These are phyloP conservation scores for Salinomyces thailandicus DNA, from an alignment of 2,329 filamentous ascomycete species.

Conservation along the genomic window DNA sequence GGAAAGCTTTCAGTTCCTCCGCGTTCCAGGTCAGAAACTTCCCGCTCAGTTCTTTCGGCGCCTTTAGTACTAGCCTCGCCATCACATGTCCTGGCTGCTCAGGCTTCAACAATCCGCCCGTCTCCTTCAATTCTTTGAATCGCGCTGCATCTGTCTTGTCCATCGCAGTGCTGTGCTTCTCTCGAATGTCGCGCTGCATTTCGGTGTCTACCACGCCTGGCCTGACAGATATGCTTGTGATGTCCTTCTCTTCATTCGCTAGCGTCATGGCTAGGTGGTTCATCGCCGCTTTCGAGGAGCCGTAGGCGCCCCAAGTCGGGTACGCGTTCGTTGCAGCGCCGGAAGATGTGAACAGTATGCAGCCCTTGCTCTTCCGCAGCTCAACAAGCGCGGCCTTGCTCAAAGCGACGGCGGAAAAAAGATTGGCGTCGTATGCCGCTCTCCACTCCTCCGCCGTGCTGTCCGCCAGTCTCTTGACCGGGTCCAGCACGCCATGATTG, in stretches of 20 bases:
- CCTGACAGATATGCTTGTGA: slow-evolving; percentile 61
- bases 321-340: slow-evolving; percentile 61
- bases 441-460: slow-evolving; percentile 65
- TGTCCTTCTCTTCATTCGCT: slow-evolving; percentile 62
- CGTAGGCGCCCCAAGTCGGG: slow-evolving; percentile 68
- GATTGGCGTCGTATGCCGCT: slow-evolving; percentile 66
- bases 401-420: slow-evolving; percentile 72
- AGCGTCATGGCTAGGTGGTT: slow-evolving; percentile 70
- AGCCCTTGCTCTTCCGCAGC: slow-evolving; percentile 57
- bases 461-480: slow-evolving; percentile 60
- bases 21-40: slow-evolving; percentile 55
- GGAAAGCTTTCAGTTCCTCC: slow-evolving; percentile 23
- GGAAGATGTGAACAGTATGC: slow-evolving; percentile 68
- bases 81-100: slow-evolving; percentile 82
- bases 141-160: slow-evolving; percentile 46
- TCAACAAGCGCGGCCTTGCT: slow-evolving; percentile 63
- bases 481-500: slow-evolving; percentile 77
- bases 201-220: slow-evolving; percentile 80
- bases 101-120: slow-evolving; percentile 57
- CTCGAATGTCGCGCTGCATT: slow-evolving; percentile 77
- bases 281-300: slow-evolving; percentile 70
- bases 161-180: slow-evolving; percentile 55
- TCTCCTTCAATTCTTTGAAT: slow-evolving; percentile 60
- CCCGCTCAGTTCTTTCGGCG: slow-evolving; percentile 59
- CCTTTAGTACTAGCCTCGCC: slow-evolving; percentile 61